Evolutionary conservation across 148 eudicot species (phyloP), one percentile per base, ranked within the genome.

Genomic region (Heliamphora exappendiculata): DNA sequence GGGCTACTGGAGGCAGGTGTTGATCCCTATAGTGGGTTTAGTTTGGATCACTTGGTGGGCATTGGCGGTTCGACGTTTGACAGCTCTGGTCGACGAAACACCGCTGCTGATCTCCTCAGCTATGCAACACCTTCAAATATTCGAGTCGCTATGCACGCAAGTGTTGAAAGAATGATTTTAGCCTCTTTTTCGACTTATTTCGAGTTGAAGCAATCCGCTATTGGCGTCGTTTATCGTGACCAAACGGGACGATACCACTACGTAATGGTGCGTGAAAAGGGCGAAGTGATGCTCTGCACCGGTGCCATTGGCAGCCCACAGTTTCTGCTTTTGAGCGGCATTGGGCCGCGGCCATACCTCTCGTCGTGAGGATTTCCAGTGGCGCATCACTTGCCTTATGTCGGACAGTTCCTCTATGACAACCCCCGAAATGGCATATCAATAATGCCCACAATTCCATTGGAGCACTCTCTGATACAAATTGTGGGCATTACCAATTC

Each of bases 371-470:
- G 96, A 44, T 91, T 95, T 70, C 97, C 96, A 16, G 96, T 88
- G 45, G 85, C 78, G 8, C 89, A 79, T 64, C 97, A 95, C 60
- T 85, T 68, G 59, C 98, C 98, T n/a, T 88, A 85, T 76, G 98
- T 95, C 20, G 97, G 98, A 0, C 94, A 87, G 78, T 95, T 83
- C 65, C 42, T 95, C 50, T 95, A 88, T 26, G 98, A 95, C 63
- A 95, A 95, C 81, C 97, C 98, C 0, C 83, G 97, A 78, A 95
- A 91, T 77, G 94, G 98, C 9, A 92, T 95, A 58, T 92, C 98
- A 7, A 86, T 94, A 57, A 83, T 94, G 36, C 93, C 98, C 10
- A 86, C 97, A 31, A 50, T 75, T 19, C 93, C 96, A n/a, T 63
- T 94, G 39, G 94, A 92, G 57, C 97, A 92, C 57, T 92, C 98